Evolutionary conservation across 2,329 filamentous ascomycete species (phyloP), one percentile per base, ranked within the genome.

Genomic region (Fusarium fracticaudum): DNA sequence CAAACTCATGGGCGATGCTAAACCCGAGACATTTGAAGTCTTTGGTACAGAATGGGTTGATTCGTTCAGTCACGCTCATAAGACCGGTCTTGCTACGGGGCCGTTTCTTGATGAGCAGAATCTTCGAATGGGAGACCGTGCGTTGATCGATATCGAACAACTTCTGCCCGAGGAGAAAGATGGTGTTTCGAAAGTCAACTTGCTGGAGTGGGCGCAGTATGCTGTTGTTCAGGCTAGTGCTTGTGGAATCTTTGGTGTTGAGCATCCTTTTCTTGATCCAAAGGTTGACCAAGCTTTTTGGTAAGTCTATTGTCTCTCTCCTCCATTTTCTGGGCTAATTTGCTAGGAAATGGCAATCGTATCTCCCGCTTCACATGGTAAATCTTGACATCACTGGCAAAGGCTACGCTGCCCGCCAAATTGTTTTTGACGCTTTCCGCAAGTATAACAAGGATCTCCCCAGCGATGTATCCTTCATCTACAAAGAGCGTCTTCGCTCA

Each of bases 191-290:
- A 71, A 43, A 1, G 17, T 75, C 0, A 54, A 38, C 3, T 22
- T 76, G 8, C 26, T 55, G 1, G 47, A 75, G 3, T 76, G 74
- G 74, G 24, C 51, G 3, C 51, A 58, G 22, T 64, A 58, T n/a
- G 54, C 64, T 3, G 64, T 75, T n/a, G 69, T 76, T 0, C 74
- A 76, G 24, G 74, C 74, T 11, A 76, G 64, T 24, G 69, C 74
- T 35, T 76, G 74, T 26, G 74, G 74, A 3, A 50, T 76, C 5
- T 66, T 67, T 31, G 74, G 74, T 15, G n/a, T 64, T 3, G 54
- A 65, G 8, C 74, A 76, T 57, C 74, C 74, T 12, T 73, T 75
- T 24, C 38, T 63, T 3, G 74, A 76, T 18, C 74, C 69, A 1
- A 65, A 61, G 6, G 38, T 76, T 1, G 72, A 71, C 3, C 6